Conservation (phyloP, 2,329 filamentous ascomycete genomes). For the Rhinocladiella mackenziei region DNA sequence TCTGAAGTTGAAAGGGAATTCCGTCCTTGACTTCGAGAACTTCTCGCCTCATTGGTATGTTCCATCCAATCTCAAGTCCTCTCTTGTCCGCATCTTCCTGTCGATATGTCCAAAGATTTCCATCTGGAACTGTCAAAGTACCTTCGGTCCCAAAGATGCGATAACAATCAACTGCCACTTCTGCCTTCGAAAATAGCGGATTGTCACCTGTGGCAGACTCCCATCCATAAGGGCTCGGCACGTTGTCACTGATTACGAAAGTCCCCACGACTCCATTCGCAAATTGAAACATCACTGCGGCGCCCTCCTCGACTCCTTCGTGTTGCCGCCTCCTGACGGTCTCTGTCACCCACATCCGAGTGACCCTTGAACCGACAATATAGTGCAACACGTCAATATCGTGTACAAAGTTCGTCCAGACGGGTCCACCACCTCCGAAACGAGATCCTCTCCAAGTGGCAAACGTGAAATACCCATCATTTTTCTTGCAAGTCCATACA, state of each 20-base stretch:
- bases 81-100: constrained; percentile 5
- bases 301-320: constrained; percentile 13
- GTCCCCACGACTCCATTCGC: constrained; percentile 13
- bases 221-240: constrained; percentile 6
- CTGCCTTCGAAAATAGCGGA: constrained; percentile 2
- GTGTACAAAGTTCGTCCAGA: constrained; percentile 18
- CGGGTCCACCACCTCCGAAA: constrained; percentile 7
- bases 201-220: constrained; percentile 15
- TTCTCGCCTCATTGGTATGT: not conserved
- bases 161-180: constrained; percentile 7
- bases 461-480: constrained; percentile 5
- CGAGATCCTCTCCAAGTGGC: constrained; percentile 6
- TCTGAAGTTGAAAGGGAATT: constrained; percentile 9
- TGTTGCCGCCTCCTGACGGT: not conserved
- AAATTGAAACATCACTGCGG: constrained; percentile 14
- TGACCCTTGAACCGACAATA: constrained; percentile 5
- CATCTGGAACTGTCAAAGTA: constrained; percentile 12
- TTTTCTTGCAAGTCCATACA: constrained; percentile 13
- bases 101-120: constrained; percentile 9
- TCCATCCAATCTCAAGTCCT: not conserved
- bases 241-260: constrained; percentile 15
- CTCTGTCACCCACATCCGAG: not conserved
- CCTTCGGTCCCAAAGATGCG: constrained; percentile 15
- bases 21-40: not conserved
- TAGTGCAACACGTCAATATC: constrained; percentile 19